Evolutionary conservation across 805 yeast genomes (phyloP).

Genomic region (Tetrapisispora fleetii): DNA sequence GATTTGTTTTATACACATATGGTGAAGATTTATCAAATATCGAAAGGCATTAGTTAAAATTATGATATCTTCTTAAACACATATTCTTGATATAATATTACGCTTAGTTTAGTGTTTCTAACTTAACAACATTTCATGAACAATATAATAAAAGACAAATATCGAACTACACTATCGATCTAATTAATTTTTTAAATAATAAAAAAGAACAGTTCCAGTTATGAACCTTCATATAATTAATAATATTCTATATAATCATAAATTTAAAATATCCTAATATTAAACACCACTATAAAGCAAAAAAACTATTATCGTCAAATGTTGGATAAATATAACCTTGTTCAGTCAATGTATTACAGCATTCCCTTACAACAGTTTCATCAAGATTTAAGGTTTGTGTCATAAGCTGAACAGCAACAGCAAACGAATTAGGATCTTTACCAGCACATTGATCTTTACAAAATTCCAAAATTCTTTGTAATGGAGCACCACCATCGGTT

Average conservation of each 20-base stretch:
- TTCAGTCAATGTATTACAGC: conserved; percentile 48
- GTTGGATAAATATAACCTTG: conserved; percentile 63
- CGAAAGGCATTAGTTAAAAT: background rate
- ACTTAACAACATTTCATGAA: too few species aligned
- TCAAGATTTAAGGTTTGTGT: conserved; percentile 45
- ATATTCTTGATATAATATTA: too few species aligned
- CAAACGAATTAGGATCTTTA: conserved; percentile 49
- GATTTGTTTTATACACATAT: conserved; percentile 35
- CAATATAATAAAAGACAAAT: background rate
- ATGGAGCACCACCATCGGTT: conserved; percentile 23
- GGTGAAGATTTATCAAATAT: conserved; percentile 8
- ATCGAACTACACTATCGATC: background rate
- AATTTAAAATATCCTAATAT: background rate
- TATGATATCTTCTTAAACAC: background rate
- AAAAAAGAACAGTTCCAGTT: background rate
- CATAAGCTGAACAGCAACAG: conserved; percentile 59
- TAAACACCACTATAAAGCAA: conserved; percentile 33
- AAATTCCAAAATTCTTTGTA: conserved; percentile 39
- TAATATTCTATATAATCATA: background rate
- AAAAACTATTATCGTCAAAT: conserved; percentile 52
- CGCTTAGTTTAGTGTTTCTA: too few species aligned
- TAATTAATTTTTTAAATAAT: background rate
- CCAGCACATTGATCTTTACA: conserved; percentile 37
- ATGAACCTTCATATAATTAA: background rate
- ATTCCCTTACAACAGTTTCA: conserved; percentile 39